phyloP scores from a whole-genome alignment of 2,329 filamentous ascomycete species.

The Biscogniauxia sp. region DNA sequence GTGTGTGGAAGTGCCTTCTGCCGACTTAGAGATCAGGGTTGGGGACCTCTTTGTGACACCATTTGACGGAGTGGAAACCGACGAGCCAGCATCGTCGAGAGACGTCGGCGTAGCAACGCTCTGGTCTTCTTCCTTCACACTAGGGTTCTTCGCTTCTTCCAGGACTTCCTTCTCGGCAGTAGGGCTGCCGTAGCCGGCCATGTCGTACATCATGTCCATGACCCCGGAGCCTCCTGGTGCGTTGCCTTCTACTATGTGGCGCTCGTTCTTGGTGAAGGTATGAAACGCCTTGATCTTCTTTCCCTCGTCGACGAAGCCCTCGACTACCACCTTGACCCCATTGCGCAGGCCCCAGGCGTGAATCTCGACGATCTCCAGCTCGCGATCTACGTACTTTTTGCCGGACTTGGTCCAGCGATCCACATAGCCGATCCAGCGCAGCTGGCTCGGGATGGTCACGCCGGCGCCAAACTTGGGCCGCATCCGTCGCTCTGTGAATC shows the following conservation, averaged over 20 bases:
- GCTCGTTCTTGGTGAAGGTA: conserved; percentile 71
- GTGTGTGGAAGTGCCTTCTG: conserved; percentile 10
- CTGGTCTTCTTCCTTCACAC: conserved; percentile 8
- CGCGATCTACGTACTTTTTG: conserved; percentile 79
- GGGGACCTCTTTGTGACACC: conserved; percentile 11
- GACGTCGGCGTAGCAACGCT: conserved; percentile 3
- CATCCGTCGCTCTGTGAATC: conserved; percentile 82
- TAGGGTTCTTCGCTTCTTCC: conserved; percentile 32
- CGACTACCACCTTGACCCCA: conserved; percentile 82
- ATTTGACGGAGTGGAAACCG: conserved; percentile 12
- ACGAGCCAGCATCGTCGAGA: conserved; percentile 10
- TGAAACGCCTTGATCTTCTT: conserved; percentile 83
- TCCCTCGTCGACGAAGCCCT: conserved; percentile 85
- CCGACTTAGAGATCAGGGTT: conserved; percentile 20
- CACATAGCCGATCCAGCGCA: conserved; percentile 85
- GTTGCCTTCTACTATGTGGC: conserved; percentile 62
- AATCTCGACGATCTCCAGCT: conserved; percentile 82
- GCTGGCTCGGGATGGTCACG: conserved; percentile 88
- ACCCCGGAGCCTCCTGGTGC: conserved; percentile 49
- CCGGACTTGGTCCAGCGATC: conserved; percentile 75
- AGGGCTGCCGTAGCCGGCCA: conserved; percentile 42
- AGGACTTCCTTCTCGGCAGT: conserved; percentile 34
- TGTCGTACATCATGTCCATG: conserved; percentile 52
- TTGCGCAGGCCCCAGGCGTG: conserved; percentile 86
- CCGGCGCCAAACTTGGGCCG: conserved; percentile 82